These are phyloP conservation scores for Ophiostoma pallidulum DNA, from an alignment of 2,329 filamentous ascomycete species.

Conservation along the genomic window DNA sequence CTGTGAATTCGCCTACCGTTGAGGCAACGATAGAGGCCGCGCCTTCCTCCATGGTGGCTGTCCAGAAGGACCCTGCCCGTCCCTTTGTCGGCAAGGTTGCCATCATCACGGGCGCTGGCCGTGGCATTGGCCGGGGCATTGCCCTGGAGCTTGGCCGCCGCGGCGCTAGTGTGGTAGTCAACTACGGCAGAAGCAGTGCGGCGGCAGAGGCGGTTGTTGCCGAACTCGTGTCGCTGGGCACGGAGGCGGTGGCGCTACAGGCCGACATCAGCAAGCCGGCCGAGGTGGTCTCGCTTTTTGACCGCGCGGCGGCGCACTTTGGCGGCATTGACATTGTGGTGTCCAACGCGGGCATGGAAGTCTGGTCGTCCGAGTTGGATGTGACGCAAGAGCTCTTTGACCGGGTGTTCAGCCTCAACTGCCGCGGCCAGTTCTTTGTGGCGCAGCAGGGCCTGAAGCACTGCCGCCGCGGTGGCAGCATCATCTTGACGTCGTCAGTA, in stretches of 20 bases:
- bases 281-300: constrained; percentile 54
- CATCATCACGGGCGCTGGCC: constrained; percentile 55
- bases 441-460: constrained; percentile 66
- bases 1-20: too few relatives aligned
- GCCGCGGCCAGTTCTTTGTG: constrained; percentile 66
- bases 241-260: constrained; percentile 49
- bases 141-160: constrained; percentile 58
- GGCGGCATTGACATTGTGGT: constrained; percentile 63
- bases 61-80: constrained; percentile 8
- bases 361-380: constrained; percentile 60
- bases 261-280: constrained; percentile 55
- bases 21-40: too few relatives aligned
- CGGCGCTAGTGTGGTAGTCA: constrained; percentile 56
- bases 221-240: constrained; percentile 45
- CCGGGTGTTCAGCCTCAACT: constrained; percentile 62
- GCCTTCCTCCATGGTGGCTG: neutral
- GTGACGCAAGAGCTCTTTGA: constrained; percentile 63
- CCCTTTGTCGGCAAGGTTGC: constrained; percentile 41
- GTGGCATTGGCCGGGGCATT: constrained; percentile 57
- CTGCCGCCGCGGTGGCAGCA: constrained; percentile 57
- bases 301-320: constrained; percentile 54
- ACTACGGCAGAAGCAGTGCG: constrained; percentile 49
- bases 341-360: constrained; percentile 63
- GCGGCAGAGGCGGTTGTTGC: constrained; percentile 49
- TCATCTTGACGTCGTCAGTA: constrained; percentile 65